Evolutionary conservation across 1,284 basidiomycete species (phyloP), one percentile per base, ranked within the genome.

Genomic region (Earliella scabrosa): DNA sequence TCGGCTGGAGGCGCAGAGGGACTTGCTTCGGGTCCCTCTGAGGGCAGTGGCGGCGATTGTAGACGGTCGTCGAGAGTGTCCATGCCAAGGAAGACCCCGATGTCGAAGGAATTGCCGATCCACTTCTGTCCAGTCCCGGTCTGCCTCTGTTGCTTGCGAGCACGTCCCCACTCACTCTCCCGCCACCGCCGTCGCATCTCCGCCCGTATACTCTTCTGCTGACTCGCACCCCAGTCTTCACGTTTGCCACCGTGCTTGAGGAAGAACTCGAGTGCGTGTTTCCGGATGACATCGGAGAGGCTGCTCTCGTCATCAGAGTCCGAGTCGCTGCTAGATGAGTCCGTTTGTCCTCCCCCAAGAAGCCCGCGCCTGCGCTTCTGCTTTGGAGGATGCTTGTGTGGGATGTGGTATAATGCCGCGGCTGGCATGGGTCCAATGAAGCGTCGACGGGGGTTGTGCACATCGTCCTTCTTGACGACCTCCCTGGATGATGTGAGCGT

Each of bases 91-190:
- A 89, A 77, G 18, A 80, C 79, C 2, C 90, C 91, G 38, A 93
- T 77, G 64, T 91, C 87, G 63, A 93, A 93, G 53, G 83, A 89
- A 16, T 76, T 77, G 26, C 90, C 89, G 23, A 90, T 78, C 91
- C 90, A 92, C 39, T 73, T 74, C 34, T 71, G 48, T 57, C 59
- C 27, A 54, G 61, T 50, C 51, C 68, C 63, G 20, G 63, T 63
- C 24, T 73, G 68, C 47, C 70, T 75, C 47, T 76, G 71, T 20
- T 68, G 71, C 29, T 65, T 72, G 69, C 80, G 76, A n/a, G 81
- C 71, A 29, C 69, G 69, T 5, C 79, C 82, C 88, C 88, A 91
- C 52, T 86, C 83, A 54, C 82, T 88, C 45, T 85, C 78, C 60
- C 75, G 76, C 87, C 88, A 91, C n/a, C 76, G 75, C 45, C 71